Evolutionary conservation across 2,329 filamentous ascomycete genomes (phyloP), one percentile per base, ranked within the genome.

Genomic region (Botrytis paeoniae): DNA sequence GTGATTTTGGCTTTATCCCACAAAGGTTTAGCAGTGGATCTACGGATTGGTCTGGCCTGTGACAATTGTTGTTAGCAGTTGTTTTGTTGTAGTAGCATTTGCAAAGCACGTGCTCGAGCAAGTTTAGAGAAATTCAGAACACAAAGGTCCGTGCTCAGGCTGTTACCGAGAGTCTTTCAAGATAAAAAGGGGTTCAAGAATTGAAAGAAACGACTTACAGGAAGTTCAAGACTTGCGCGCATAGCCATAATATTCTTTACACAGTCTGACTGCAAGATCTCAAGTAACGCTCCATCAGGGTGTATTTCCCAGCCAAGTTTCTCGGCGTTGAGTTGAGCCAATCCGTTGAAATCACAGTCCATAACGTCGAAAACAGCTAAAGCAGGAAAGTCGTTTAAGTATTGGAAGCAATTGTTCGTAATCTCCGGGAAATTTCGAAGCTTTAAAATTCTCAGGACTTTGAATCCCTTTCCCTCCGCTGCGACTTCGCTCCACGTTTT

Each of bases 401-500:
- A 80, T 12, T 54, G 32, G 1, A 82, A 74, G 2, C 79, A 81
- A 39, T 73, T 72, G 18, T 72, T 68, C 2, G 80, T 82, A 2
- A 82, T 25, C 5, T 78, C 76, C 39, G 72, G 37, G 59, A 79
- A 78, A 48, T 78, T 75, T 75, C 80, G 78, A 3, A 82, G 76
- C 62, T 75, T 79, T 45, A 82, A 71, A 25, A 82, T 76, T 70
- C 80, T 75, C 61, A 82, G 69, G 14, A 80, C 75, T 3, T 74
- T 73, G 43, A 82, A 82, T 4, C 76, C 75, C 1, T 75, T 77
- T 12, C 78, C 74, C 29, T 77, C 75, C 16, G 66, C 48, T 18
- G 79, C 80, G 59, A 76, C 74, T 51, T 76, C 62, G 62, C 76
- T 74, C 81, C 81, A 82, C 16, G 79, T 76, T 71, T 79, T 76